These are phyloP conservation scores for Annulohypoxylon moriforme DNA, from an alignment of 495 filamentous ascomycete species.

Conservation along the genomic window DNA sequence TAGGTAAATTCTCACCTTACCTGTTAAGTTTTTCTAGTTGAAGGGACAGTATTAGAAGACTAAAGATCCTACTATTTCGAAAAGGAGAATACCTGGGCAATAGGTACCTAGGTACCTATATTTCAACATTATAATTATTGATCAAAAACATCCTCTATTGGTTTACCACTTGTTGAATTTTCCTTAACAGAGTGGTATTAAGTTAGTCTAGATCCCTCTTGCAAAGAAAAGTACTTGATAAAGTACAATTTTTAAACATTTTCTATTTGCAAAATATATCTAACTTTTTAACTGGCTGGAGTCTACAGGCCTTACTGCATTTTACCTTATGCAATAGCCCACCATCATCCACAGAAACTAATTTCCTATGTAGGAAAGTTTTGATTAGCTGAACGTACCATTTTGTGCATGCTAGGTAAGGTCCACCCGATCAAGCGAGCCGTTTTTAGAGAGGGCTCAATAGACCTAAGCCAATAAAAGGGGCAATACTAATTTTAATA, in stretches of 20 bases:
- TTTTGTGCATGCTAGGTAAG: not conserved
- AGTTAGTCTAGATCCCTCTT: no score
- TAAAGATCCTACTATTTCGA: no score
- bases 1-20: no score
- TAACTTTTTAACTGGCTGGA: no score
- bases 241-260: not conserved
- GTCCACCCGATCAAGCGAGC: not conserved
- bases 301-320: not conserved
- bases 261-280: not conserved
- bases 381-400: not conserved
- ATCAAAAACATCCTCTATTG: no score
- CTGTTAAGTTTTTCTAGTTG: no score
- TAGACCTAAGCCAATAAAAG: not conserved
- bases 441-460: not conserved
- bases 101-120: no score
- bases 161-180: no score
- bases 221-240: not conserved
- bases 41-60: no score
- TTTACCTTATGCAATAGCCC: not conserved
- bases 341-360: not conserved
- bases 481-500: not conserved
- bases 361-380: not conserved
- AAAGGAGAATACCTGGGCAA: no score
- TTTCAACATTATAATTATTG: no score
- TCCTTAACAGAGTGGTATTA: no score